phyloP scores from a whole-genome alignment of 805 yeast genomes.

The Pichia scutulata region DNA sequence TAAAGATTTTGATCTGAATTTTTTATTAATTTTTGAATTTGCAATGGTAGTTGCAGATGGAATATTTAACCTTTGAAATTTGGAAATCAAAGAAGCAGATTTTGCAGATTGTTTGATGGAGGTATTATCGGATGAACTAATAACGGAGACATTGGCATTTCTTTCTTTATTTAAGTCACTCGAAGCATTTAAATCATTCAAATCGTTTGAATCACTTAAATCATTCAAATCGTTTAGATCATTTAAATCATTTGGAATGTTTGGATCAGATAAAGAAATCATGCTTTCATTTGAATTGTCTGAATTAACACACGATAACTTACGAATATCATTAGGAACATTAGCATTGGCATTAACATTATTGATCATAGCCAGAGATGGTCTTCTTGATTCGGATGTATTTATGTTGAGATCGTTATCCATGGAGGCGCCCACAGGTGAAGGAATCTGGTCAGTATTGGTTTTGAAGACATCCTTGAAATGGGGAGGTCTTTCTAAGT shows the following conservation, averaged over 20 bases:
- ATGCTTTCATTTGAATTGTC: background rate
- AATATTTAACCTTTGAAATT: background rate
- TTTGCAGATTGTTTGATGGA: background rate
- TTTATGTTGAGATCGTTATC: background rate
- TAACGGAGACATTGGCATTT: background rate
- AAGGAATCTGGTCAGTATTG: constrained; percentile 6
- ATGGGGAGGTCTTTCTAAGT: constrained; percentile 23
- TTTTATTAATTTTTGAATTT: constrained; percentile 13
- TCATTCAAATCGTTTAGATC: no score
- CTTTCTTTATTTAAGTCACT: no score
- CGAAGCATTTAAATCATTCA: no score
- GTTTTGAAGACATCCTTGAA: constrained; percentile 28
- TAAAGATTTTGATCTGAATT: constrained; percentile 29
- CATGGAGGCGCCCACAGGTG: constrained; percentile 13
- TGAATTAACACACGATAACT: constrained; percentile 7
- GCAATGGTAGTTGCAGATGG: constrained; percentile 1
- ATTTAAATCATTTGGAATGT: no score
- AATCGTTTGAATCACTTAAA: no score
- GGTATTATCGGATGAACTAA: background rate
- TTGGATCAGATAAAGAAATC: background rate
- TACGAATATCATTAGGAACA: background rate
- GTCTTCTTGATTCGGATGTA: constrained; percentile 21
- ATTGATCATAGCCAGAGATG: constrained; percentile 16
- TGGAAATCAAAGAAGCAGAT: background rate
- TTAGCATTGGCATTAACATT: background rate